A percentile compares a stretch with the other conserved stretches of the same genome.
Conservation (phyloP, 1,284 basidiomycete genomes). For the Ustilago cynodontis region DNA sequence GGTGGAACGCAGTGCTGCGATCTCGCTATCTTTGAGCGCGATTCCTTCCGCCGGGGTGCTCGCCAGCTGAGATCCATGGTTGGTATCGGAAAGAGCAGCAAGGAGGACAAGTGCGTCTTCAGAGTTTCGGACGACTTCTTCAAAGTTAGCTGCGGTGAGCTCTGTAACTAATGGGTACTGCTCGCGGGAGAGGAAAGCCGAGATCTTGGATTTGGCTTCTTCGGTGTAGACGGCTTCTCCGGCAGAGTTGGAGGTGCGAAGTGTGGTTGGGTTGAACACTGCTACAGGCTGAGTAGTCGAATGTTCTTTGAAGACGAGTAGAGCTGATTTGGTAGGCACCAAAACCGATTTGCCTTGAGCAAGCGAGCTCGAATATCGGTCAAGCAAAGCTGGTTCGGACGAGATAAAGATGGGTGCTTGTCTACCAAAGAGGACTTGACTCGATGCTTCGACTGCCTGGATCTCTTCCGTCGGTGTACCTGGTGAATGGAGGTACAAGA, state of each 20-base stretch:
- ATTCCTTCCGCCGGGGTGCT: constrained; percentile 29
- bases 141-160: constrained; percentile 57
- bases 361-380: constrained; percentile 34
- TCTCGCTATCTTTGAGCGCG: constrained; percentile 47
- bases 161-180: constrained; percentile 57
- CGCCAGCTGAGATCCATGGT: constrained; percentile 33
- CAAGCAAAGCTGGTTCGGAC: constrained; percentile 49
- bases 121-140: constrained; percentile 54
- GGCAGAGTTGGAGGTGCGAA: constrained; percentile 14
- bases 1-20: constrained; percentile 41
- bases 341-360: constrained; percentile 16
- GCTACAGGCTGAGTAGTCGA: constrained; percentile 40
- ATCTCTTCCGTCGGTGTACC: constrained; percentile 38
- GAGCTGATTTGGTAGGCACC: constrained; percentile 36
- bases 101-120: constrained; percentile 57
- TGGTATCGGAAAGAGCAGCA: constrained; percentile 56
- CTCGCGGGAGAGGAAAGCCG: constrained; percentile 53
- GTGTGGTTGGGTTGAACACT: constrained; percentile 35
- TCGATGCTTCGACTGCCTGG: constrained; percentile 34
- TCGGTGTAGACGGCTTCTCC: constrained; percentile 22
- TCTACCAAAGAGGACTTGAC: constrained; percentile 26
- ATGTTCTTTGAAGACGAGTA: constrained; percentile 68
- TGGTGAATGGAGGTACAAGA: constrained; percentile 59
- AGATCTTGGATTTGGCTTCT: constrained; percentile 21
- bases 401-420: constrained; percentile 50